Percentiles rank a stretch among this genome's conserved stretches.
These are phyloP conservation scores for Plantago rigida DNA, from an alignment of 305 asterid species.

Conservation along the genomic window DNA sequence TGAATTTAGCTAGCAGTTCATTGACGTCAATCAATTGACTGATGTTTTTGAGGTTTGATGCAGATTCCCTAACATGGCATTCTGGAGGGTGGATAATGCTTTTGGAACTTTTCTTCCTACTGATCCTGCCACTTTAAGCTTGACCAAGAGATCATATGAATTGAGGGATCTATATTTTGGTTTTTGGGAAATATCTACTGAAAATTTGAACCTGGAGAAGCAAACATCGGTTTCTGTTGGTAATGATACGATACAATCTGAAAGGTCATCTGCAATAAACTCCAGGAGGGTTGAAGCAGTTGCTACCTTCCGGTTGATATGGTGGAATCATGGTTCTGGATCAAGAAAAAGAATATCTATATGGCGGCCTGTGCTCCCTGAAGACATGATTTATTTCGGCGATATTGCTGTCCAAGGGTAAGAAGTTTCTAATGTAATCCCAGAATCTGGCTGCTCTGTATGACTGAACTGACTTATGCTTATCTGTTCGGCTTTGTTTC, in stretches of 20 bases:
- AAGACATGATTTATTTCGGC: slow-evolving; percentile 81
- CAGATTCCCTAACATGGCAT: slow-evolving; percentile 60
- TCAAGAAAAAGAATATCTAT: slow-evolving; percentile 79
- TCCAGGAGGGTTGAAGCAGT: slow-evolving; percentile 69
- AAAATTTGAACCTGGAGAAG: slow-evolving; percentile 32
- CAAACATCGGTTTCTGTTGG: slow-evolving; percentile 41
- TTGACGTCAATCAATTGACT: slow-evolving; percentile 17
- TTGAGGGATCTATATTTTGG: slow-evolving; percentile 58
- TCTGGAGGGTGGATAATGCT: slow-evolving; percentile 95
- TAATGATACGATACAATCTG: slow-evolving; percentile 44
- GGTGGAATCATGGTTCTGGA: slow-evolving; percentile 96
- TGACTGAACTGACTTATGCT: slow-evolving; percentile 5
- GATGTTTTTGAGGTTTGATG: slow-evolving; percentile 25
- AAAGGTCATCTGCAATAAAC: slow-evolving; percentile 52
- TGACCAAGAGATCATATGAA: slow-evolving; percentile 64
- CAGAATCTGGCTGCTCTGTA: background rate
- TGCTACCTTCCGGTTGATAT: slow-evolving; percentile 71
- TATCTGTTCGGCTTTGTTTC: slow-evolving; percentile 25
- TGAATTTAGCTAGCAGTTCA: slow-evolving; percentile 13
- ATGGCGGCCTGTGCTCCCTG: slow-evolving; percentile 87
- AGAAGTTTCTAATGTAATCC: slow-evolving; percentile 17
- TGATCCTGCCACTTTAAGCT: slow-evolving; percentile 46
- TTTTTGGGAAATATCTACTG: slow-evolving; percentile 41
- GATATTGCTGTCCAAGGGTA: slow-evolving; percentile 88
- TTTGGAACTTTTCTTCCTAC: slow-evolving; percentile 80